phyloP scores from a whole-genome alignment of 169 alveolate species.

The Eimeria sp. region DNA sequence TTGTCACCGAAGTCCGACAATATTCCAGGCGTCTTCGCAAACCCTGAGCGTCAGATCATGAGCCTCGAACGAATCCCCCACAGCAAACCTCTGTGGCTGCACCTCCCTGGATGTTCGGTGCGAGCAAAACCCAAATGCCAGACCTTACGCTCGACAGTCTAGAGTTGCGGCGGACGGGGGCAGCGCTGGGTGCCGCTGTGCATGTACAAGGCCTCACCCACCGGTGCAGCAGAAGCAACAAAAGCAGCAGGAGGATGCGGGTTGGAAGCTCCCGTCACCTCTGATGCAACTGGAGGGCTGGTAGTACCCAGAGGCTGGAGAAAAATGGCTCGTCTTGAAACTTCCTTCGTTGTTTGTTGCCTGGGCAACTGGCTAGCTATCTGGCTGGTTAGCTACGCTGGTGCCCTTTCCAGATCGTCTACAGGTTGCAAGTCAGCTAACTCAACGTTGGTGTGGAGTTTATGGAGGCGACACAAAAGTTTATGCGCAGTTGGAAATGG shows the following conservation, averaged over 20 bases:
- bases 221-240: neutral
- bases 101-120: neutral
- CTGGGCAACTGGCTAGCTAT: neutral
- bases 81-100: neutral
- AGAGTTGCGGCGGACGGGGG: neutral
- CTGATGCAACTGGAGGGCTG: neutral
- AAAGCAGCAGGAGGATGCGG: neutral
- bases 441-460: too few relatives aligned
- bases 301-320: neutral
- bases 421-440: too few relatives aligned
- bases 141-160: neutral
- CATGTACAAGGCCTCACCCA: neutral
- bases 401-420: too few relatives aligned
- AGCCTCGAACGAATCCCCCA: neutral
- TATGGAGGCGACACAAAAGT: too few relatives aligned
- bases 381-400: neutral
- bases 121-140: neutral
- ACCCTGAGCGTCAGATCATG: neutral
- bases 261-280: neutral
- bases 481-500: too few relatives aligned
- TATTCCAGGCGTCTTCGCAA: neutral
- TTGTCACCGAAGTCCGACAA: constrained; percentile 38
- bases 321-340: neutral
- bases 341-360: neutral
- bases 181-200: neutral